Evolutionary conservation across 2,329 filamentous ascomycete genomes (phyloP), one percentile per base, ranked within the genome.

Genomic region (Xylariaceae sp.): DNA sequence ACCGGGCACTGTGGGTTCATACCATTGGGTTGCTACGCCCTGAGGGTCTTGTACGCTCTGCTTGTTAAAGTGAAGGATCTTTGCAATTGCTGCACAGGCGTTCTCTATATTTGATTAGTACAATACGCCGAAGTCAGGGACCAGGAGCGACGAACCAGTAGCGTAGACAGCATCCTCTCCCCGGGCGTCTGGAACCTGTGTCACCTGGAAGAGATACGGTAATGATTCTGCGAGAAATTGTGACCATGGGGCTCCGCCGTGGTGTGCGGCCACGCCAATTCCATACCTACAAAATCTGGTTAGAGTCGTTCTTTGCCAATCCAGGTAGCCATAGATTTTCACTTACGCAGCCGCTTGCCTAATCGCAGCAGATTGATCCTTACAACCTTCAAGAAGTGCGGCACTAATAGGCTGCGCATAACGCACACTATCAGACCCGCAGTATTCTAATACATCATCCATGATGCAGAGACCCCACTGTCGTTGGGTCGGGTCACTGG

Each of bases 381-480:
- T 82, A 73, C 95, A 88, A 36, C 93, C 93, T 49, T 87, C 82
- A 37, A 95, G 77, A 32, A 98, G 79, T 10, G 93, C 91, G 59
- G 90, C 83, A 46, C 91, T 83, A 58, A 98, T 95, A 61, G 91
- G 84, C 56, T 84, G 80, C 61, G 85, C 84, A 65, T 95, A 98
- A 55, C 85, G 82, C 74, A 86, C 92, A 58, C 88, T 94, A 57
- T 95, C 84, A 0, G 85, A 79, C 1, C 92, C 91, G 64, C 91
- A 97, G 73, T 97, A 98, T 66, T 98, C 93, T 27, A 98, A 79
- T 27, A 98, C 92, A 65, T 98, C 93, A 62, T 98, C 93, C 76
- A 96, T 89, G 57, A 98, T 96, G 73, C 93, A 98, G 43, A 98
- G 79, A n/a, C 90, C 92, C 93, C 93, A 98, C 65, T 98, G 93